Evolutionary conservation across 1,284 basidiomycete genomes (phyloP).

Genomic region (Marasmius oreades): DNA sequence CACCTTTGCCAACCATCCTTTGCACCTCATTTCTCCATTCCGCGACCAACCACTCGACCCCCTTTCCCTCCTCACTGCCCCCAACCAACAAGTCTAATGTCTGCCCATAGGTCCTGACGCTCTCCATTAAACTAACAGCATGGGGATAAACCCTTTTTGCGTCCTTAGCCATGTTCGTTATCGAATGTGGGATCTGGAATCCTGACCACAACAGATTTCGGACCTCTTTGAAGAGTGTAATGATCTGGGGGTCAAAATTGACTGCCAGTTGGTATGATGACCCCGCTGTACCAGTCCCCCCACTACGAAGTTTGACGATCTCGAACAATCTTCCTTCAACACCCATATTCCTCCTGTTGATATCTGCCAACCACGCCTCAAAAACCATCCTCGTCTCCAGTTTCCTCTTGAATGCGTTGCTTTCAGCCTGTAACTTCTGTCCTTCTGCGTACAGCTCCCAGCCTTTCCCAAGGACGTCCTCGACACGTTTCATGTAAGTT

Average conservation of each 20-base stretch:
- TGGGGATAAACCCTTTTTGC: conserved; percentile 98
- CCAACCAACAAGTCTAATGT: conserved; percentile 75
- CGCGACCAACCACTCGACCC: conserved; percentile 90
- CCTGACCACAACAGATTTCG: conserved; percentile 94
- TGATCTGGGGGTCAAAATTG: conserved; percentile 97
- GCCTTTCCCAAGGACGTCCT: conserved; percentile 96
- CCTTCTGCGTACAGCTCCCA: conserved; percentile 99
- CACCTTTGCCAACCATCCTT: conserved; percentile 85
- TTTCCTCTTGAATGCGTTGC: conserved; percentile 90
- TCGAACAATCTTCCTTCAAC: conserved; percentile 97
- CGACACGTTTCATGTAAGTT: conserved; percentile 99
- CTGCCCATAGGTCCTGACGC: conserved; percentile 94
- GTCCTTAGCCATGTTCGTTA: conserved; percentile 95
- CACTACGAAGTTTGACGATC: conserved; percentile 77
- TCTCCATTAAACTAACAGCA: conserved; percentile 98
- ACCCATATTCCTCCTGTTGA: conserved; percentile 88
- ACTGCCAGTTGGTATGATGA: conserved; percentile 77
- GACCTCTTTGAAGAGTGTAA: conserved; percentile 98
- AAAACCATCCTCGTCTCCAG: conserved; percentile 92
- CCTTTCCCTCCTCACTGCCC: conserved; percentile 68
- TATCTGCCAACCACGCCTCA: conserved; percentile 96
- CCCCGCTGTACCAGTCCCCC: conserved; percentile 34
- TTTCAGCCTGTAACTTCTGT: conserved; percentile 92
- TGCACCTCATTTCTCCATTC: conserved; percentile 90
- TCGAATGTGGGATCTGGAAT: conserved; percentile 92